Evolutionary conservation across 2,329 filamentous ascomycete genomes (phyloP).

Genomic region (Lachnellula subtilissima): DNA sequence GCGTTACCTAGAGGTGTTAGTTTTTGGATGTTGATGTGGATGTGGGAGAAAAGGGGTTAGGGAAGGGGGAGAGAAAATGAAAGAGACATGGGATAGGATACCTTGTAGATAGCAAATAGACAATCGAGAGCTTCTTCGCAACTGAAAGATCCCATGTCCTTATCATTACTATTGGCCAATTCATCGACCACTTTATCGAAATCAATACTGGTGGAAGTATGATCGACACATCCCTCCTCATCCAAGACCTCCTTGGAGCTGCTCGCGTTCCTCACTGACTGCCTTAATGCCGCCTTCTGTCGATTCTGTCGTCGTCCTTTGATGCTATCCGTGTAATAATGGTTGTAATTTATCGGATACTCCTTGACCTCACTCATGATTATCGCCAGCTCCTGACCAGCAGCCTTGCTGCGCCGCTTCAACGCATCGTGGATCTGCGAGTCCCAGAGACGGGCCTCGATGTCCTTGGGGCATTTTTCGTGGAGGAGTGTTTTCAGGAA

Average conservation of each 20-base stretch:
- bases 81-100: no score
- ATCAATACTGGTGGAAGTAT: slow-evolving; percentile 5
- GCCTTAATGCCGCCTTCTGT: background rate
- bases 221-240: no score
- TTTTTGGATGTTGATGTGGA: background rate
- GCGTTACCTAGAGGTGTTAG: slow-evolving; percentile 23
- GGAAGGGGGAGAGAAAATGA: background rate
- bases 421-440: background rate
- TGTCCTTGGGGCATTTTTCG: slow-evolving; percentile 5
- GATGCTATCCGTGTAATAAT: slow-evolving; percentile 33
- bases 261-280: background rate
- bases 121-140: slow-evolving; percentile 31
- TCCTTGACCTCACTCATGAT: slow-evolving; percentile 28
- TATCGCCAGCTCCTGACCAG: background rate
- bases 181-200: slow-evolving; percentile 4
- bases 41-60: background rate
- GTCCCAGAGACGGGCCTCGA: slow-evolving; percentile 1
- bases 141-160: slow-evolving; percentile 28
- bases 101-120: slow-evolving; percentile 32
- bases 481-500: slow-evolving; percentile 1
- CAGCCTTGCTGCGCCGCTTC: background rate
- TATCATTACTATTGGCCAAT: slow-evolving; percentile 7
- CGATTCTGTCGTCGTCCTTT: slow-evolving; percentile 16
- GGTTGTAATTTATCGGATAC: slow-evolving; percentile 35
- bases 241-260: background rate